Conservation (phyloP, 106 monocot genomes). For the Acorus calamus region DNA sequence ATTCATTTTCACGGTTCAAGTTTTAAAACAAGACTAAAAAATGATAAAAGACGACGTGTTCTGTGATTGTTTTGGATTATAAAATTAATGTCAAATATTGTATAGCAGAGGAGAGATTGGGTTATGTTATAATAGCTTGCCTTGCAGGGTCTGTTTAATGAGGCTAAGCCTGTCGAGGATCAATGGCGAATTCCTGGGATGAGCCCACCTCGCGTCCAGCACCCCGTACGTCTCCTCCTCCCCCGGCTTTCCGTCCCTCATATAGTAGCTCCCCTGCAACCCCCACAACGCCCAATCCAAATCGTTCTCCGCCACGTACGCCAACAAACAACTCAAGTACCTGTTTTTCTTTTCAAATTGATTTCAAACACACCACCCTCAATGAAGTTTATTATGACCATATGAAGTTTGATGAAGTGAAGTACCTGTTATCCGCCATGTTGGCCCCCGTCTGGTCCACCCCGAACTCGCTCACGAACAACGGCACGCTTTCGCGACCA, state of each 20-base stretch:
- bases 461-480: slow-evolving; percentile 1
- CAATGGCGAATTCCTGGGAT: background rate
- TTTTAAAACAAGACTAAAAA: no score
- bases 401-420: no score
- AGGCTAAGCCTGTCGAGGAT: background rate
- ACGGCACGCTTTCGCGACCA: background rate
- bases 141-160: background rate
- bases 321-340: background rate
- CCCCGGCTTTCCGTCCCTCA: background rate
- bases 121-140: background rate
- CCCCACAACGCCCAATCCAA: background rate
- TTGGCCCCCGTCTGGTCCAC: background rate
- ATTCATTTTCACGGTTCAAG: no score
- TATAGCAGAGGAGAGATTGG: no score
- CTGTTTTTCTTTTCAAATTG: background rate
- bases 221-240: background rate
- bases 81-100: no score
- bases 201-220: background rate
- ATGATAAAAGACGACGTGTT: no score
- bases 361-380: no score
- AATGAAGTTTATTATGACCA: no score
- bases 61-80: no score
- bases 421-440: background rate
- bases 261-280: slow-evolving; percentile 1
- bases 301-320: slow-evolving; percentile 1